Evolutionary conservation across 2,329 filamentous ascomycete genomes (phyloP).

Genomic region (Colletotrichum agaves): DNA sequence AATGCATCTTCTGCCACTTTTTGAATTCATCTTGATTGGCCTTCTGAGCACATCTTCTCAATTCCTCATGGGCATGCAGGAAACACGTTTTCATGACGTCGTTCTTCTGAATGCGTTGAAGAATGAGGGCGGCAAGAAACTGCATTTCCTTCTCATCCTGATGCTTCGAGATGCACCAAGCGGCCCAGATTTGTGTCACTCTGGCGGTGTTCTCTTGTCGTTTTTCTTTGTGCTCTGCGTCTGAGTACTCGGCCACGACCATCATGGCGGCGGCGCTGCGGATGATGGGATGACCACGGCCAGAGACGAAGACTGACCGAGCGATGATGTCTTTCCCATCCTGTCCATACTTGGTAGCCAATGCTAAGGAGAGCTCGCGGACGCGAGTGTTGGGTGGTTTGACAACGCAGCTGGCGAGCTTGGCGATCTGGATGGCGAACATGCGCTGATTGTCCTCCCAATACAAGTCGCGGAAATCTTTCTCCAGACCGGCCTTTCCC

Average conservation of each 20-base stretch:
- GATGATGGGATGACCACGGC: conserved; percentile 18
- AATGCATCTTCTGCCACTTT: conserved; percentile 20
- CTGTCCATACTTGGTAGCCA: neutral
- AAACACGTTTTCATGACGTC: conserved; percentile 9
- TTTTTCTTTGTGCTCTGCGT: neutral
- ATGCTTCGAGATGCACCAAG: conserved; percentile 25
- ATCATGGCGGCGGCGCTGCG: conserved; percentile 32
- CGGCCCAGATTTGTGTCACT: conserved; percentile 18
- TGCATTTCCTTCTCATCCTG: neutral
- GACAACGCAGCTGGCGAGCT: neutral
- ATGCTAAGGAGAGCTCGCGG: neutral
- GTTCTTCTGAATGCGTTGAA: conserved; percentile 8
- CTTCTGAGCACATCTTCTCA: neutral
- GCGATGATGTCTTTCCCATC: conserved; percentile 18
- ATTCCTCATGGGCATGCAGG: neutral
- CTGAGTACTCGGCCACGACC: conserved; percentile 2
- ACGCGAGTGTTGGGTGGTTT: neutral
- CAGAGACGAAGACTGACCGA: conserved; percentile 21
- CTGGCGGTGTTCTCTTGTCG: neutral
- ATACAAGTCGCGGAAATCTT: conserved; percentile 16
- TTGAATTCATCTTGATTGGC: neutral
- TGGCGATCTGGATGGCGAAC: neutral
- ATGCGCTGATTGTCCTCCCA: conserved; percentile 21
- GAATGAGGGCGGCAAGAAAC: conserved; percentile 11
- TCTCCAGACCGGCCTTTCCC: conserved; percentile 8